A percentile compares a stretch with the other conserved stretches of the same genome.
These are phyloP conservation scores for Lathyrus oleraceus DNA, from an alignment of 306 rosid genomes.

Conservation along the genomic window DNA sequence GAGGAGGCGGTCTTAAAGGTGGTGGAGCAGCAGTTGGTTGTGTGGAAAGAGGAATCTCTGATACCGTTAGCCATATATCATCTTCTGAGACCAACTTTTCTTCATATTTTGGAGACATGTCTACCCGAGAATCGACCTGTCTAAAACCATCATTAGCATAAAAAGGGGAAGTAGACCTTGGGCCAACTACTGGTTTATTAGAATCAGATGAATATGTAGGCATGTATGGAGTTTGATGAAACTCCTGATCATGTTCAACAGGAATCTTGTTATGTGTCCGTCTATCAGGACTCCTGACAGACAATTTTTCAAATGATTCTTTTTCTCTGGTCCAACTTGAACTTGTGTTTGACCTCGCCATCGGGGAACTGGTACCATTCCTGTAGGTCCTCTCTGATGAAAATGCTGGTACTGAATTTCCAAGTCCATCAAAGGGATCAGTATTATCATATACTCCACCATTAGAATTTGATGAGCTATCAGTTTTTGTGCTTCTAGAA, in stretches of 20 bases:
- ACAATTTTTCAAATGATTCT: conserved; percentile 55
- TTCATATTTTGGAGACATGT: conserved; percentile 59
- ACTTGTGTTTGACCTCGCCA: conserved; percentile 50
- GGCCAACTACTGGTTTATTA: conserved; percentile 55
- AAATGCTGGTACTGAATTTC: conserved; percentile 69
- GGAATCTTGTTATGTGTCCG: conserved; percentile 53
- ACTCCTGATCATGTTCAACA: conserved; percentile 56
- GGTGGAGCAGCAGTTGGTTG: conserved; percentile 95
- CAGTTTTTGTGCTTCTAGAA: conserved; percentile 57
- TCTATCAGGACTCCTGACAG: conserved; percentile 61
- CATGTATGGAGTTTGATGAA: conserved; percentile 59
- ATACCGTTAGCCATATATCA: conserved; percentile 85
- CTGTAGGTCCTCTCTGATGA: conserved; percentile 63
- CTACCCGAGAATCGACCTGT: conserved; percentile 47
- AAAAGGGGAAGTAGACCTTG: conserved; percentile 61
- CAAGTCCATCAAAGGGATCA: conserved; percentile 78
- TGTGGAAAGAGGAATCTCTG: conserved; percentile 90
- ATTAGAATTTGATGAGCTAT: conserved; percentile 52
- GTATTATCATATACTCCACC: conserved; percentile 60
- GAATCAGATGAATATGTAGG: conserved; percentile 63
- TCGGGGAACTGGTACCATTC: conserved; percentile 54
- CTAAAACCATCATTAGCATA: conserved; percentile 46
- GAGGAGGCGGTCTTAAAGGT: conserved; percentile 99
- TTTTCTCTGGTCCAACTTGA: conserved; percentile 51
- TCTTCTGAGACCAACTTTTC: conserved; percentile 59